phyloP scores from a whole-genome alignment of 2,329 filamentous ascomycete species.

The Penicillium palitans region DNA sequence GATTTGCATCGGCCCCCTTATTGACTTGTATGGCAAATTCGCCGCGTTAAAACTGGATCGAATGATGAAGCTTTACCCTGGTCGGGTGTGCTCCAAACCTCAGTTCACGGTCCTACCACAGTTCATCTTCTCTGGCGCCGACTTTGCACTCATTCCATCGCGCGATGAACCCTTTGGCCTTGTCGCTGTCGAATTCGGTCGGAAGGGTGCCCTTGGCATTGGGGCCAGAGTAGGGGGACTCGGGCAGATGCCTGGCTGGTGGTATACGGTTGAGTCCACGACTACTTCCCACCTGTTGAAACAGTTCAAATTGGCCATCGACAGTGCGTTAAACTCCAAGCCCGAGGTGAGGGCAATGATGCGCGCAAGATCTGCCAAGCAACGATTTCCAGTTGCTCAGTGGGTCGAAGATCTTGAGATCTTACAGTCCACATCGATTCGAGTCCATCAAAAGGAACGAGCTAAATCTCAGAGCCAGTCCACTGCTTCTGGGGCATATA shows the following conservation, averaged over 20 bases:
- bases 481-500: conserved; percentile 41
- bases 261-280: conserved; percentile 68
- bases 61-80: conserved; percentile 66
- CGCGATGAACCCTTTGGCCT: conserved; percentile 69
- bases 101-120: conserved; percentile 68
- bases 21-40: conserved; percentile 68
- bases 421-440: conserved; percentile 61
- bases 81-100: conserved; percentile 66
- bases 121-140: conserved; percentile 66
- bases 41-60: conserved; percentile 64
- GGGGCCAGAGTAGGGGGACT: conserved; percentile 66
- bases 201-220: conserved; percentile 67
- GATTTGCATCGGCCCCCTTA: conserved; percentile 64
- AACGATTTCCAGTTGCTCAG: conserved; percentile 66
- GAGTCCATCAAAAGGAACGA: conserved; percentile 52
- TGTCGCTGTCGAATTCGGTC: conserved; percentile 68
- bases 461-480: conserved; percentile 33
- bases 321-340: conserved; percentile 61
- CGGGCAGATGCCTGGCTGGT: conserved; percentile 71
- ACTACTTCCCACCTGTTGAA: conserved; percentile 63
- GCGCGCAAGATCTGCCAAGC: conserved; percentile 64
- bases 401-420: conserved; percentile 66
- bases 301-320: conserved; percentile 65
- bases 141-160: conserved; percentile 68
- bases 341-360: conserved; percentile 59